Percentiles rank a stretch among this genome's conserved stretches.
phyloP scores from a whole-genome alignment of 176 grass and related monocot genomes.

The Oryza punctata region DNA sequence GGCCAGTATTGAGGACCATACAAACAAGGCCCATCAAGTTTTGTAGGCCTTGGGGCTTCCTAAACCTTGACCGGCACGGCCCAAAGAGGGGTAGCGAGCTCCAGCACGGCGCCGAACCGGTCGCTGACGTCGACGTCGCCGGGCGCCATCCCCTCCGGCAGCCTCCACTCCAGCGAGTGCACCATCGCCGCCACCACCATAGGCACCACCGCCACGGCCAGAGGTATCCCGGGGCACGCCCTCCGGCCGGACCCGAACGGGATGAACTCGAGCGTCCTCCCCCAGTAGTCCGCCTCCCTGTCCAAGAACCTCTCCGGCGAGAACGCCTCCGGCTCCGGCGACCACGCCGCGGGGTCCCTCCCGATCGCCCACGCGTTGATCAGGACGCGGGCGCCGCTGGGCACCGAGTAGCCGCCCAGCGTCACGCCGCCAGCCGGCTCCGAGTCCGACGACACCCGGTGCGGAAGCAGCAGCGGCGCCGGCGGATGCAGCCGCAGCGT shows the following conservation, averaged over 20 bases:
- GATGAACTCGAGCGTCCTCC: slow-evolving; percentile 36
- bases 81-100: slow-evolving; percentile 30
- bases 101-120: slow-evolving; percentile 28
- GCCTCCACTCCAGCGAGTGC: slow-evolving; percentile 44
- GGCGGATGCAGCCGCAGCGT: slow-evolving; percentile 45
- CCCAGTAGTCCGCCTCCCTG: slow-evolving; percentile 41
- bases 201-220: slow-evolving; percentile 33
- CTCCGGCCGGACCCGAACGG: slow-evolving; percentile 51
- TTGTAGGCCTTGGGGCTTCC: no score
- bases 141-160: slow-evolving; percentile 44
- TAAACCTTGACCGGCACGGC: slow-evolving; percentile 19
- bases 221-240: slow-evolving; percentile 45
- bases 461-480: slow-evolving; percentile 45
- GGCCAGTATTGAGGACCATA: no score
- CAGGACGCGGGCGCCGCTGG: slow-evolving; percentile 20
- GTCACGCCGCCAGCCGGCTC: slow-evolving; percentile 15
- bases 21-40: background rate
- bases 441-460: slow-evolving; percentile 12
- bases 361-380: slow-evolving; percentile 51
- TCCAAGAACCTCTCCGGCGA: slow-evolving; percentile 56
- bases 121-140: slow-evolving; percentile 37
- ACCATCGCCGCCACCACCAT: slow-evolving; percentile 40
- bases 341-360: slow-evolving; percentile 46
- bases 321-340: slow-evolving; percentile 29
- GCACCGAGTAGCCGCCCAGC: slow-evolving; percentile 42